These are phyloP conservation scores for Diaporthe vaccinii DNA, from an alignment of 2,329 filamentous ascomycete species.

Conservation along the genomic window DNA sequence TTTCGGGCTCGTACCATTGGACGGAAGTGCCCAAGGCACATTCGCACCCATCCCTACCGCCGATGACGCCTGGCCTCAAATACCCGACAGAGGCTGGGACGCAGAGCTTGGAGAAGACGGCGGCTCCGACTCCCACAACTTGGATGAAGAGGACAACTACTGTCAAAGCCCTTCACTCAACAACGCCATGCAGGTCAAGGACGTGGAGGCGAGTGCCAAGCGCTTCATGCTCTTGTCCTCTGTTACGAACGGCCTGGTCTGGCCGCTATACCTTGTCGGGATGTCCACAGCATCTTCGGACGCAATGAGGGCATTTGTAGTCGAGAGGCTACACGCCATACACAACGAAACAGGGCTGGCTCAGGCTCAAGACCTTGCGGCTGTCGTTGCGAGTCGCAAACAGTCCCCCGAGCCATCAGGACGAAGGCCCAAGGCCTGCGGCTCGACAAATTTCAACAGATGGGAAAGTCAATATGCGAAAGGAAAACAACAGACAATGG, in stretches of 20 bases:
- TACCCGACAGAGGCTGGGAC: constrained; percentile 25
- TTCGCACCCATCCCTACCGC: constrained; percentile 42
- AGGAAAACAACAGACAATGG: constrained; percentile 1
- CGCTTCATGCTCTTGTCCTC: constrained; percentile 64
- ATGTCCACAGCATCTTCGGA: constrained; percentile 60
- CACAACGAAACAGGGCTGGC: constrained; percentile 60
- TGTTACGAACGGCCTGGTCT: constrained; percentile 62
- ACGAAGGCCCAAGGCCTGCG: background rate
- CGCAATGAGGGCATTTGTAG: constrained; percentile 58
- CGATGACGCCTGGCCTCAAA: constrained; percentile 33
- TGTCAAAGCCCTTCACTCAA: constrained; percentile 54
- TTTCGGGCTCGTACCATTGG: constrained; percentile 60
- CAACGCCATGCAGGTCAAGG: constrained; percentile 54
- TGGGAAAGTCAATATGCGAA: constrained; percentile 22
- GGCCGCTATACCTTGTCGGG: constrained; percentile 64
- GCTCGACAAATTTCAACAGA: background rate
- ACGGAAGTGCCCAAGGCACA: constrained; percentile 48
- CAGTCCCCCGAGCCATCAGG: constrained; percentile 14
- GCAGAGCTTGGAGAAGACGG: constrained; percentile 33
- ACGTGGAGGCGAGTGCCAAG: constrained; percentile 54
- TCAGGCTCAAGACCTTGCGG: constrained; percentile 59
- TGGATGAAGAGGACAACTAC: constrained; percentile 36
- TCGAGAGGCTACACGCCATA: constrained; percentile 60
- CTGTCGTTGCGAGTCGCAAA: constrained; percentile 56
- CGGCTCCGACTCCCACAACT: background rate